Evolutionary conservation across 73 alveolate species (phyloP), one percentile per base, ranked within the genome.

Genomic region (Stentor roeselii): DNA sequence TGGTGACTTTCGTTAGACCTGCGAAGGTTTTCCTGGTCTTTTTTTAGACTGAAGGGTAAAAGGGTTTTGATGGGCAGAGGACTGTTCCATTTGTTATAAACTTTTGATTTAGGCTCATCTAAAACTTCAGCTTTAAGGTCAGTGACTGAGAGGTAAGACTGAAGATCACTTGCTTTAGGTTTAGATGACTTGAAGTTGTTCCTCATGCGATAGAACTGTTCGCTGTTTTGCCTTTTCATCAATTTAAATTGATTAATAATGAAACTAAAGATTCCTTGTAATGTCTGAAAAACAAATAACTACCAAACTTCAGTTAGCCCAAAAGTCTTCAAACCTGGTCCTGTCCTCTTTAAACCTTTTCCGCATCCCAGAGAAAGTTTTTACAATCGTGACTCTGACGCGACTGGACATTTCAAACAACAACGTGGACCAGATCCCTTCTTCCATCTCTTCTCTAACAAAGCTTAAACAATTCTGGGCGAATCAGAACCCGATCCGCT

Each of bases 391-490:
- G 11, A 32, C 21, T 34, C 42, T 67, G 21, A 14, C 34, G 14
- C n/a, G 80, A 27, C 41, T 67, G 27, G 80, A 67, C 37, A 21
- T 67, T 11, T 30, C 50, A 30, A 21, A 21, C 37, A 67, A 67
- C 80, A 67, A 67, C 37, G 34, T 67, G 15, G 80, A 67, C 1
- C 1, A 14, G 1, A 21, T 67, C 37, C 80, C 80, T 67, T 2
- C 80, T 1, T 2, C n/a, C 21, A 40, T 67, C 41, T n/a, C 50
- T 11, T 11, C 21, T 21, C 77, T 76, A 42, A 76, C 38, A 0
- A 76, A 76, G 38, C 84, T 76, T 14, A 76, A 42, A 42, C 78
- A 76, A 42, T 82, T 76, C 38, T 76, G 77, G 61, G 78, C 36
- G 14, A 76, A 76, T 2, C 82, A 35, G 11, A 76, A 76, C 84